Conservation (phyloP, 768 basidiomycete species). For the Lactarius sp. region DNA sequence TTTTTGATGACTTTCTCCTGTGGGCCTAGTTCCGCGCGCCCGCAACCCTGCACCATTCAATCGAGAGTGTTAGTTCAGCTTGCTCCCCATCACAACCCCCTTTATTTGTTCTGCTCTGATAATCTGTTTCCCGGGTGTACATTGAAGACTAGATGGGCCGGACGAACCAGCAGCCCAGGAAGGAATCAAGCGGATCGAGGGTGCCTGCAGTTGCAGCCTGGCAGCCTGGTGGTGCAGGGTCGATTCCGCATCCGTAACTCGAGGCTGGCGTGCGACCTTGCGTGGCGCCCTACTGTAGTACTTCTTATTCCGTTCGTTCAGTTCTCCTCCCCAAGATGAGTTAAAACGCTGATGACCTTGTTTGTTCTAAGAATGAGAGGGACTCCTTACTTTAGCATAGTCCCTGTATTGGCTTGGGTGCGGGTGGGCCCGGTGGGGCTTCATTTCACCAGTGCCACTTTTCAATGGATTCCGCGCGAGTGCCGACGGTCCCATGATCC, state of each 20-base stretch:
- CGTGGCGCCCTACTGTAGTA: no score
- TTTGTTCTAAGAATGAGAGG: not conserved
- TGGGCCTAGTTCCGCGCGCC: not conserved
- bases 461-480: not conserved
- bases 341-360: not conserved
- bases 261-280: slow-evolving; percentile 1
- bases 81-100: not conserved
- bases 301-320: no score
- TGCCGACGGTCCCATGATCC: not conserved
- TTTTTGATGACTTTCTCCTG: slow-evolving; percentile 3
- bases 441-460: not conserved
- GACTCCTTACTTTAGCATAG: not conserved
- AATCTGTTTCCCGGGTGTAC: slow-evolving; percentile 4
- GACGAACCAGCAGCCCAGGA: not conserved
- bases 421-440: not conserved
- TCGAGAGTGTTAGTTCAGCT: not conserved
- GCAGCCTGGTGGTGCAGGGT: slow-evolving; percentile 3
- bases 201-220: slow-evolving; percentile 2
- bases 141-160: not conserved
- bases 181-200: not conserved
- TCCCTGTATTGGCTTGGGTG: not conserved
- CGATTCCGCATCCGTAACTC: slow-evolving; percentile 4
- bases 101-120: not conserved
- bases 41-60: not conserved
- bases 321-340: not conserved